These are phyloP conservation scores for Trypanosoma boissoni DNA, from an alignment of 208 protist genomes.

Conservation along the genomic window DNA sequence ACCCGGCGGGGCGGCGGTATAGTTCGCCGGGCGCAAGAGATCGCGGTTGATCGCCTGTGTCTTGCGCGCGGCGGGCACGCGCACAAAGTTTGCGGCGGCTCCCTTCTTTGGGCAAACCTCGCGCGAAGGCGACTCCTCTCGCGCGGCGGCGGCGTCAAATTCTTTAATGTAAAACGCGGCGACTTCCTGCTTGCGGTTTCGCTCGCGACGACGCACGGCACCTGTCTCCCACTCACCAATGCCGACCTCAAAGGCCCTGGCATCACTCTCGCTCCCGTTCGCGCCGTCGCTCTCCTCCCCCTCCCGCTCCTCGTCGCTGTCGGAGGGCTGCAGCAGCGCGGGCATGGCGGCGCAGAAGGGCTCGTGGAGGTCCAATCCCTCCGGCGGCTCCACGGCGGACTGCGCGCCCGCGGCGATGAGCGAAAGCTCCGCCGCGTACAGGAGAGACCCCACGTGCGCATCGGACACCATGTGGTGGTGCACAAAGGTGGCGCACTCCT, in stretches of 20 bases:
- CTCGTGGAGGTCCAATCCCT: conserved; percentile 47
- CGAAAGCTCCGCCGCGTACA: conserved; percentile 56
- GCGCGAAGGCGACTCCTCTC: conserved; percentile 4
- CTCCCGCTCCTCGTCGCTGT: conserved; percentile 27
- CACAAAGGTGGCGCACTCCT: conserved; percentile 63
- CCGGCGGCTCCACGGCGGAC: conserved; percentile 43
- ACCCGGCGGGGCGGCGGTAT: conserved; percentile 23
- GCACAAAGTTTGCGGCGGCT: too few relatives aligned
- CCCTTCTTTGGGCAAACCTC: conserved; percentile 1
- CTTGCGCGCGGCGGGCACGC: too few relatives aligned
- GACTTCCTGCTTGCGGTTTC: conserved; percentile 53
- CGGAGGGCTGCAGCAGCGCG: conserved; percentile 45
- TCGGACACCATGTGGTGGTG: conserved; percentile 37
- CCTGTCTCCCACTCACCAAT: conserved; percentile 28
- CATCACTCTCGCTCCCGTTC: conserved; percentile 4
- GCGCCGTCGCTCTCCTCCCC: conserved; percentile 29
- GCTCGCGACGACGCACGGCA: conserved; percentile 32
- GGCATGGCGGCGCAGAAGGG: conserved; percentile 61
- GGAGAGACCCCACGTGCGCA: conserved; percentile 30
- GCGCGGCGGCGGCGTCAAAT: not conserved
- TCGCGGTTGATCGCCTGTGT: conserved; percentile 61
- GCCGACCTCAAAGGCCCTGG: conserved; percentile 35
- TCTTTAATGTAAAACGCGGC: conserved; percentile 75
- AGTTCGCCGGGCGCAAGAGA: conserved; percentile 48
- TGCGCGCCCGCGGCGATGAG: conserved; percentile 66